Conservation (phyloP, 2,329 filamentous ascomycete species). For the Phaeoacremonium minimum region DNA sequence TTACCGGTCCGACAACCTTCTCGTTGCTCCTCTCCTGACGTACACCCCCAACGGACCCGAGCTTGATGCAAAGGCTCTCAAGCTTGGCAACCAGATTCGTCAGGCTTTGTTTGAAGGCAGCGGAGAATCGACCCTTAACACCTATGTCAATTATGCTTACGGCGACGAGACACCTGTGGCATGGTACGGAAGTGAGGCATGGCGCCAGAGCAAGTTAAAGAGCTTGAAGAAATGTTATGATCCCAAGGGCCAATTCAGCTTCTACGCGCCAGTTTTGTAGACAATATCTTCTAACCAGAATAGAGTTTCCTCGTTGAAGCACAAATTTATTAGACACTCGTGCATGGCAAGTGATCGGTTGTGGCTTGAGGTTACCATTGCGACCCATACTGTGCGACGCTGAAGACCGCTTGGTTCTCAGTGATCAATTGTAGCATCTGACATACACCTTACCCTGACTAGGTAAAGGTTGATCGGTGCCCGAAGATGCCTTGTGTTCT, state of each 20-base stretch:
- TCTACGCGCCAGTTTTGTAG: conserved; percentile 31
- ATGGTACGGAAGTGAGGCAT: conserved; percentile 44
- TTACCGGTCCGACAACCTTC: conserved; percentile 37
- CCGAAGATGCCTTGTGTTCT: too few species aligned
- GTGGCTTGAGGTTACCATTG: too few species aligned
- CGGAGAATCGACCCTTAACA: conserved; percentile 24
- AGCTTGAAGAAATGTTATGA: conserved; percentile 45
- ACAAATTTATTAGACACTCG: too few species aligned
- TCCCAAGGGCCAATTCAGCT: conserved; percentile 36
- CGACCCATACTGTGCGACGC: too few species aligned
- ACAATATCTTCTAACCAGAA: too few species aligned
- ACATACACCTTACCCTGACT: too few species aligned
- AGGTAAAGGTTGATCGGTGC: too few species aligned
- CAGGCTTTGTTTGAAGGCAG: conserved; percentile 27
- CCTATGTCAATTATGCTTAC: conserved; percentile 49
- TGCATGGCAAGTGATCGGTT: too few species aligned
- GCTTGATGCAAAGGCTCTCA: conserved; percentile 24
- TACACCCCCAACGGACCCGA: conserved; percentile 25
- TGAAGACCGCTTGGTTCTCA: too few species aligned
- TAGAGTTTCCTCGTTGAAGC: too few species aligned
- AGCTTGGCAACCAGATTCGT: conserved; percentile 31
- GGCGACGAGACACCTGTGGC: conserved; percentile 35
- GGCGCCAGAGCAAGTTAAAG: conserved; percentile 39
- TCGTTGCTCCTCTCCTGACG: conserved; percentile 29
- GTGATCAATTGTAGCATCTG: too few species aligned